Conservation (phyloP, 768 basidiomycete species). For the Boletellus emodensis region DNA sequence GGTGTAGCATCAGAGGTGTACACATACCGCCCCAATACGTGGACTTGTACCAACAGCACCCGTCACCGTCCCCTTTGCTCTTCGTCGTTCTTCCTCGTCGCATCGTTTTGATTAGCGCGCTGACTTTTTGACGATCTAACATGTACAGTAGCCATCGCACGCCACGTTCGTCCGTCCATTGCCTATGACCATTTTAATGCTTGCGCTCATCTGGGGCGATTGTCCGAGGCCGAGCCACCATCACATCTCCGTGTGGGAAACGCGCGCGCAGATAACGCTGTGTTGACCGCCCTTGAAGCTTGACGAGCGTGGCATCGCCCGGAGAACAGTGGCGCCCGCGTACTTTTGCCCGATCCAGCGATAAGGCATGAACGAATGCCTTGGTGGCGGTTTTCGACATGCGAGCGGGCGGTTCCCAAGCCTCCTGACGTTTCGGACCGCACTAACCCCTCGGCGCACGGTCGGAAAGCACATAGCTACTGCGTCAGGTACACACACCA, state of each 20-base stretch:
- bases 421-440: not conserved
- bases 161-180: constrained; percentile 3
- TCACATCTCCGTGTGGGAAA: not conserved
- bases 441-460: not conserved
- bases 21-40: constrained; percentile 4
- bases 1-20: constrained; percentile 8
- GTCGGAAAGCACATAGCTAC: not conserved
- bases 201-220: constrained; percentile 8
- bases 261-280: too few relatives aligned
- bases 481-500: not conserved
- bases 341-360: too few relatives aligned
- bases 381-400: constrained; percentile 7
- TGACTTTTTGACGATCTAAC: constrained; percentile 1
- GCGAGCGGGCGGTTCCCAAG: not conserved
- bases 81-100: not conserved
- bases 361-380: not conserved
- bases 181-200: constrained; percentile 1
- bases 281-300: not conserved
- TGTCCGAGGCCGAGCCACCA: not conserved
- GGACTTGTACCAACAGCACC: constrained; percentile 15
- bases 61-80: not conserved
- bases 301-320: not conserved
- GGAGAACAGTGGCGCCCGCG: not conserved
- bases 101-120: constrained; percentile 17
- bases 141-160: constrained; percentile 7